Percentiles rank a stretch among this genome's conserved stretches.
Conservation (phyloP, 257 asterid genomes). For the Echium plantagineum region DNA sequence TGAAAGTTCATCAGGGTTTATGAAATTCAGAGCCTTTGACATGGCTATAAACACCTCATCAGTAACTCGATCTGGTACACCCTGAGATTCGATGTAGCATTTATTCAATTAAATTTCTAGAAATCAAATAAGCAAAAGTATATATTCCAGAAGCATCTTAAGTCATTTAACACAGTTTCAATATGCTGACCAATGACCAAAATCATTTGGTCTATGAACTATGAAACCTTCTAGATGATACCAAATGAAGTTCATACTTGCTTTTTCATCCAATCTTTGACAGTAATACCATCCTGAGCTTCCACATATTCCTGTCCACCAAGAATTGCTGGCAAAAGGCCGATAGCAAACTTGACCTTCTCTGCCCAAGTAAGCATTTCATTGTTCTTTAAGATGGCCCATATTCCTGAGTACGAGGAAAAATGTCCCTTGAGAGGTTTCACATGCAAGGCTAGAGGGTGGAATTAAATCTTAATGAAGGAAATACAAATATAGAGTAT, state of each 20-base stretch:
- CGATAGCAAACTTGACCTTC: constrained; percentile 88
- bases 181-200: too few species aligned
- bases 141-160: neutral
- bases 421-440: too few species aligned
- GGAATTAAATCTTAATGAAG: too few species aligned
- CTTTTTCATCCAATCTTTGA: constrained; percentile 90
- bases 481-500: too few species aligned
- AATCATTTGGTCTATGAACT: too few species aligned
- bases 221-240: neutral
- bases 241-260: constrained; percentile 38
- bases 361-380: constrained; percentile 99
- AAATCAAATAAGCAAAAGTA: neutral
- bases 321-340: constrained; percentile 89
- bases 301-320: constrained; percentile 97
- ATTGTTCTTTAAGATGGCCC: constrained; percentile 87
- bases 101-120: neutral
- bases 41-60: constrained; percentile 93
- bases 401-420: constrained; percentile 40
- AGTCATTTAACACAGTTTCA: too few species aligned
- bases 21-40: constrained; percentile 97
- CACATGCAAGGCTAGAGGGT: too few species aligned
- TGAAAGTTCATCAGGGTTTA: constrained; percentile 92
- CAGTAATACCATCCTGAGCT: constrained; percentile 91
- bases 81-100: constrained; percentile 33
- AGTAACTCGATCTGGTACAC: constrained; percentile 79